Percentiles rank a stretch among this genome's conserved stretches.
Evolutionary conservation across 768 basidiomycete species (phyloP).

Genomic region (Hygrocybe coccinea): DNA sequence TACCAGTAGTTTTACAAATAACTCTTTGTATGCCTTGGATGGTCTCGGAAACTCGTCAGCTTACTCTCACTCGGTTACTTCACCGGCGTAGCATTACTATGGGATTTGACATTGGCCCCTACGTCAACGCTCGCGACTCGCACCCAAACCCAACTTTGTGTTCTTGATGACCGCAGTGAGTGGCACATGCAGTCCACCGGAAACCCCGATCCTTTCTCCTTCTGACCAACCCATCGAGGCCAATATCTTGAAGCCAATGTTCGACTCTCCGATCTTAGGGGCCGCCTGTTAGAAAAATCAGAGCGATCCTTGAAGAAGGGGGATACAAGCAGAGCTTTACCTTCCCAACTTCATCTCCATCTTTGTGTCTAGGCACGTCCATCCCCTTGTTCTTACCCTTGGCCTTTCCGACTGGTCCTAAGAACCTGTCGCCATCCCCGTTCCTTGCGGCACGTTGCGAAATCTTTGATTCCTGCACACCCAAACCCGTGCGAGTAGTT

Average conservation of each 20-base stretch:
- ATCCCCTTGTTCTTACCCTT: constrained; percentile 23
- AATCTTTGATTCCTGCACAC: constrained; percentile 60
- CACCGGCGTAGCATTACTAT: no score
- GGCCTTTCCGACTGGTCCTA: constrained; percentile 19
- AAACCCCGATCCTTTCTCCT: constrained; percentile 66
- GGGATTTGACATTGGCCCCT: no score
- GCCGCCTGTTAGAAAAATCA: constrained; percentile 46
- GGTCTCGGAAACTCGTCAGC: no score
- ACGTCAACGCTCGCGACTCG: constrained; percentile 39
- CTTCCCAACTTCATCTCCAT: constrained; percentile 88
- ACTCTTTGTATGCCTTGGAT: background rate
- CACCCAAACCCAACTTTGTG: constrained; percentile 81
- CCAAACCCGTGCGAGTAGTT: constrained; percentile 54
- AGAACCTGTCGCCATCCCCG: constrained; percentile 33
- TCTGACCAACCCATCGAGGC: constrained; percentile 90
- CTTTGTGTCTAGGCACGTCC: constrained; percentile 50
- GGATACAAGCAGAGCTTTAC: constrained; percentile 31
- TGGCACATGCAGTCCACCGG: constrained; percentile 66
- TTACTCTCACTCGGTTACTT: no score
- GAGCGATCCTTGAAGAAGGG: background rate
- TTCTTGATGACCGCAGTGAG: constrained; percentile 82
- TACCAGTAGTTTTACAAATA: background rate
- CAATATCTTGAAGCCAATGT: constrained; percentile 84
- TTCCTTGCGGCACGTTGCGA: constrained; percentile 34
- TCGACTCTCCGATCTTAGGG: constrained; percentile 72